Conservation (phyloP, 345 rosid genomes). For the Gynandropsis gynandra region DNA sequence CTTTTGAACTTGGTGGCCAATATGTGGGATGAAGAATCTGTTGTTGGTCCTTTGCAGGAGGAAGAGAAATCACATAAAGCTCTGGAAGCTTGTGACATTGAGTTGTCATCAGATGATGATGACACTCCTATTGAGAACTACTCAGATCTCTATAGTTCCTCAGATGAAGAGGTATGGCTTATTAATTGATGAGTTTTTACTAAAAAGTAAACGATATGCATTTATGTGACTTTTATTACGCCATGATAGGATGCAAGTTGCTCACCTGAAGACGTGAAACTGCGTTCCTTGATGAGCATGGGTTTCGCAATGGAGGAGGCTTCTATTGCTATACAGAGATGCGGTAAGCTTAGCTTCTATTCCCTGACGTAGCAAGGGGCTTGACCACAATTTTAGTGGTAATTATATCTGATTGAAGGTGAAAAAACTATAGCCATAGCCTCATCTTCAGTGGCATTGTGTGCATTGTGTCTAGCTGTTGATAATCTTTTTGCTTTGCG, state of each 20-base stretch:
- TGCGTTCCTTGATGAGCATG: slow-evolving; percentile 48
- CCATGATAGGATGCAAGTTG: slow-evolving; percentile 6
- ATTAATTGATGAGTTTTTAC: neutral
- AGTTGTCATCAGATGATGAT: slow-evolving; percentile 41
- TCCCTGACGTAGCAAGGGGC: neutral
- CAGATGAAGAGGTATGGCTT: slow-evolving; percentile 70
- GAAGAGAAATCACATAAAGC: slow-evolving; percentile 38
- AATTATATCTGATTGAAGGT: neutral
- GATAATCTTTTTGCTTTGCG: too few relatives aligned
- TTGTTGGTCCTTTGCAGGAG: slow-evolving; percentile 38
- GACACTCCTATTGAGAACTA: slow-evolving; percentile 42
- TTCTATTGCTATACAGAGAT: slow-evolving; percentile 71
- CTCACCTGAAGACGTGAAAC: slow-evolving; percentile 31
- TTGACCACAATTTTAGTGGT: slow-evolving; percentile 2
- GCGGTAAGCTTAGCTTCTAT: slow-evolving; percentile 42
- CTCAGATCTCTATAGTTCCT: slow-evolving; percentile 38
- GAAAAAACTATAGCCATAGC: neutral
- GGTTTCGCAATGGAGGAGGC: slow-evolving; percentile 62
- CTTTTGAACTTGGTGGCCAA: too few relatives aligned
- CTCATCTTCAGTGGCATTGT: slow-evolving; percentile 4
- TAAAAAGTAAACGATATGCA: too few relatives aligned
- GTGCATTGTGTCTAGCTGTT: slow-evolving; percentile 14
- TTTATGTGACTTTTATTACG: too few relatives aligned
- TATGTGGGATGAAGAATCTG: neutral
- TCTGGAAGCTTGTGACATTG: slow-evolving; percentile 34